These are phyloP conservation scores for Colletotrichum theobromicola DNA, from an alignment of 2,329 filamentous ascomycete genomes.

Conservation along the genomic window DNA sequence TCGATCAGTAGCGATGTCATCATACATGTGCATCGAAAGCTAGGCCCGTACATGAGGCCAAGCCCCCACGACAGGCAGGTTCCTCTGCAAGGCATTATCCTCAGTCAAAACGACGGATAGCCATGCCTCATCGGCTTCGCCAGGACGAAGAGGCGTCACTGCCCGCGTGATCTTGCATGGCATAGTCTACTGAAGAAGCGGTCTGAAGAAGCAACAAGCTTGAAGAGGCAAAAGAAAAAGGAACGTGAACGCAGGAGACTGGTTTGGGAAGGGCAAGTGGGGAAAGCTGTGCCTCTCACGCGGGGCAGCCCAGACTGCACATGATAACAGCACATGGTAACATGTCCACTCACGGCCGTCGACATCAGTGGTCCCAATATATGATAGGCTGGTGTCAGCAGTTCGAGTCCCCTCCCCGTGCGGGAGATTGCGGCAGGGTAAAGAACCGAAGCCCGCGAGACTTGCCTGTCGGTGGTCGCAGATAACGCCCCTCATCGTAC, in stretches of 20 bases:
- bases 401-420: background rate
- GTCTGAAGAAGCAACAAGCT: background rate
- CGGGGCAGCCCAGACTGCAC: background rate
- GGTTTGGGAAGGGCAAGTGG: background rate
- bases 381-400: background rate
- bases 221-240: background rate
- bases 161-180: background rate
- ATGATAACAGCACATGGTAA: background rate
- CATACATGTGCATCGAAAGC: background rate
- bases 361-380: background rate
- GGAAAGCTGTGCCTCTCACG: background rate
- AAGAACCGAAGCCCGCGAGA: background rate
- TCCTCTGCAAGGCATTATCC: background rate
- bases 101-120: background rate
- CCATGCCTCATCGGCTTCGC: background rate
- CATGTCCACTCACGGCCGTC: background rate
- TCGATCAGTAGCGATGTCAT: background rate
- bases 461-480: background rate
- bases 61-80: background rate
- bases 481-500: background rate
- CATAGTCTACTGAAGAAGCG: background rate
- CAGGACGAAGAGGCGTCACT: background rate
- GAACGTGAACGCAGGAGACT: background rate
- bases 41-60: background rate
- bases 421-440: background rate